Evolutionary conservation across 2,329 filamentous ascomycete genomes (phyloP).

Genomic region (Aspergillus niger): DNA sequence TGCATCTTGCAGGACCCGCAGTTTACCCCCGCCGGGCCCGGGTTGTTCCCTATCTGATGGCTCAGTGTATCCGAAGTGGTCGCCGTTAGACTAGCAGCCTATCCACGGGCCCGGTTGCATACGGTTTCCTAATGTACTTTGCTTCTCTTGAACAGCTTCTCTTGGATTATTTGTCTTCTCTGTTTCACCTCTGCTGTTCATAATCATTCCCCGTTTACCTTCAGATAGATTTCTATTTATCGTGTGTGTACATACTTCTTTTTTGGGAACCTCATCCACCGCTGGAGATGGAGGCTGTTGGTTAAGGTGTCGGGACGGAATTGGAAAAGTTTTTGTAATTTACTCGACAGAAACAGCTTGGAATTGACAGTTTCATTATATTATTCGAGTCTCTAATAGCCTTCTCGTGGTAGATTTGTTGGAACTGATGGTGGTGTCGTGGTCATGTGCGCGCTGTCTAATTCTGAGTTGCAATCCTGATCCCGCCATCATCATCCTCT

Average conservation of each 20-base stretch:
- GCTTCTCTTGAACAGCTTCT: background rate
- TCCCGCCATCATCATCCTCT: background rate
- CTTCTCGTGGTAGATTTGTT: no score
- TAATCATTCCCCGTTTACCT: background rate
- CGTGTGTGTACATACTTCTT: background rate
- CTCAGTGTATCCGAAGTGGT: background rate
- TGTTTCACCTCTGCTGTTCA: background rate
- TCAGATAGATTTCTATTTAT: background rate
- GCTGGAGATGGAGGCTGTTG: background rate
- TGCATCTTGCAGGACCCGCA: background rate
- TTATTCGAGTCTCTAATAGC: no score
- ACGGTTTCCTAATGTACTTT: background rate
- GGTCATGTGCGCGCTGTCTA: background rate
- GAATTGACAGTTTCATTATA: background rate
- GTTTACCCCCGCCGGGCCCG: background rate
- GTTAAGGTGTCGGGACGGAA: background rate
- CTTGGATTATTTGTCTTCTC: background rate
- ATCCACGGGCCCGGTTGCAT: background rate
- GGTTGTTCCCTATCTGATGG: background rate
- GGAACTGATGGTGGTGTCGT: background rate
- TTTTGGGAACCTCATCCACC: background rate
- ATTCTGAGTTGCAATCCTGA: background rate
- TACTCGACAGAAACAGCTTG: background rate
- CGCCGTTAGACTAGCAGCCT: background rate
- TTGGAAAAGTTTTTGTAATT: background rate